These are phyloP conservation scores for Morella rubra DNA, from an alignment of 306 rosid genomes.

Conservation along the genomic window DNA sequence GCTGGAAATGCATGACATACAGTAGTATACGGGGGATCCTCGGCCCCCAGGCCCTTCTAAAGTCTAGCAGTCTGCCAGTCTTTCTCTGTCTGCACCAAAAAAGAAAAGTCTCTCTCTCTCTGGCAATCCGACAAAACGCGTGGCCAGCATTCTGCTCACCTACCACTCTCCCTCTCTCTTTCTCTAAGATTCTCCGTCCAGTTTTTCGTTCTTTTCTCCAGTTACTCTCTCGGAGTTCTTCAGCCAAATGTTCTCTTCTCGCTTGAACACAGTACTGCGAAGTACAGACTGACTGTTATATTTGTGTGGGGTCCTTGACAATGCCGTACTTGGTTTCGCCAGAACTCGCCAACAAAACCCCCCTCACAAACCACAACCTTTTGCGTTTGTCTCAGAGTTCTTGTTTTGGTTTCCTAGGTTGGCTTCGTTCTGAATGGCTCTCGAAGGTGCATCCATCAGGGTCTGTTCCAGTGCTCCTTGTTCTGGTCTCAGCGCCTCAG, in stretches of 20 bases:
- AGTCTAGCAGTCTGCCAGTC: too few species aligned
- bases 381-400: conserved; percentile 24
- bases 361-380: conserved; percentile 44
- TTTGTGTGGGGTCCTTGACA: conserved; percentile 50
- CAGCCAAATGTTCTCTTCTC: conserved; percentile 1
- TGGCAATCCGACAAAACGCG: conserved; percentile 35
- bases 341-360: conserved; percentile 37
- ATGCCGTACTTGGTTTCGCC: conserved; percentile 45
- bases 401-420: conserved; percentile 22
- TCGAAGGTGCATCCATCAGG: conserved; percentile 41
- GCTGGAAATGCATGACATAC: too few species aligned
- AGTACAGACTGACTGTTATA: conserved; percentile 7
- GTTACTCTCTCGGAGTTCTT: not conserved
- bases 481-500: conserved; percentile 36
- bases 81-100: too few species aligned
- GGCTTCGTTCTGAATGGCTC: conserved; percentile 51
- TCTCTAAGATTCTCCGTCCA: not conserved
- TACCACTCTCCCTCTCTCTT: conserved; percentile 27
- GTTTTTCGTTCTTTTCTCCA: not conserved
- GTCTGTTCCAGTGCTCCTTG: conserved; percentile 32
- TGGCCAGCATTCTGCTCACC: conserved; percentile 56
- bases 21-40: too few species aligned
- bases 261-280: not conserved
- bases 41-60: too few species aligned
- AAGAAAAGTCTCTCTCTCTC: not conserved